Conservation (phyloP, 2,329 filamentous ascomycete species). For the Ophiocordyceps camponoti-saundersi region DNA sequence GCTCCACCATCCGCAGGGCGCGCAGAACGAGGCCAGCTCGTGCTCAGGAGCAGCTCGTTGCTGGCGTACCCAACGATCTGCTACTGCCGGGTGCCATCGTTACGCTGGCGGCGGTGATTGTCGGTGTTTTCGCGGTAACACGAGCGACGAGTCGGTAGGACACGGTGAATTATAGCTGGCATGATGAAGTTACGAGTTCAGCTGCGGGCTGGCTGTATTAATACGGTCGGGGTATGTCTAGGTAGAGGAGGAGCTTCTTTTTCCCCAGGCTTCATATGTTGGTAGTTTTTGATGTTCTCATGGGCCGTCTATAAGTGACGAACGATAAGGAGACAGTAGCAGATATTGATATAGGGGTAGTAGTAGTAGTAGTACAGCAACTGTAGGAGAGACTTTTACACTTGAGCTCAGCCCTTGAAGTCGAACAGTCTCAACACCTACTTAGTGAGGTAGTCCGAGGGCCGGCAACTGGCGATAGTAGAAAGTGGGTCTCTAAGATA, state of each 20-base stretch:
- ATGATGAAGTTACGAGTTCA: conserved; percentile 20
- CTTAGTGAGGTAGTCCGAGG: too few relatives aligned
- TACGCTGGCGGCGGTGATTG: conserved; percentile 84
- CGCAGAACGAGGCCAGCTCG: conserved; percentile 19
- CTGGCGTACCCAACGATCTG: conserved; percentile 85
- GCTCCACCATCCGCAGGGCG: conserved; percentile 26
- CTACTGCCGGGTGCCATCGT: conserved; percentile 87
- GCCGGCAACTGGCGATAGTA: too few relatives aligned
- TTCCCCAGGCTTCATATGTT: not conserved
- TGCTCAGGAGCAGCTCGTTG: conserved; percentile 62
- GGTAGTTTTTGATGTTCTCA: not conserved
- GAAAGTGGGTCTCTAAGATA: not conserved
- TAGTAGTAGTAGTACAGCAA: too few relatives aligned
- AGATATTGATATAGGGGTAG: too few relatives aligned
- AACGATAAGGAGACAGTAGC: too few relatives aligned
- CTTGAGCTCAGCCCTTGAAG: too few relatives aligned
- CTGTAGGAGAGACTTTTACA: too few relatives aligned
- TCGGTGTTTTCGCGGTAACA: conserved; percentile 80
- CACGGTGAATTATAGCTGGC: not conserved
- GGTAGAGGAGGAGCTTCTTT: not conserved
- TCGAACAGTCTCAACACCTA: too few relatives aligned
- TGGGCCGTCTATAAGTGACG: not conserved
- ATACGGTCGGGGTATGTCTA: conserved; percentile 3
- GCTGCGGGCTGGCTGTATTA: conserved; percentile 11
- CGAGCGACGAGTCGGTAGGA: conserved; percentile 40